Conservation (phyloP, 2,329 filamentous ascomycete genomes). For the Berkeleyomyces rouxiae region DNA sequence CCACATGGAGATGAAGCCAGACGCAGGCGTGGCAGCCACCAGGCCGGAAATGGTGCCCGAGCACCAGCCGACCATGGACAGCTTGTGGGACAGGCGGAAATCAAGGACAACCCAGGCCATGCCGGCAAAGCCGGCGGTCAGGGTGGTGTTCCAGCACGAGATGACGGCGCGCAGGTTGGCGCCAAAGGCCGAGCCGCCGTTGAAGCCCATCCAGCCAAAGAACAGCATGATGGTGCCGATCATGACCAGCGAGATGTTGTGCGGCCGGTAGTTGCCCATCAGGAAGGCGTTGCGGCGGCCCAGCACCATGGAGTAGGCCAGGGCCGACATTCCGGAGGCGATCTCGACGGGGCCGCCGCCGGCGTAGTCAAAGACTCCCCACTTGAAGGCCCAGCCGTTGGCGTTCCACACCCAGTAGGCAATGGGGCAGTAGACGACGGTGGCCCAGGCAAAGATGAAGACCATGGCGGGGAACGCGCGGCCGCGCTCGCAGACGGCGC, state of each 20-base stretch:
- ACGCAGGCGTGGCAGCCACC: slow-evolving; percentile 52
- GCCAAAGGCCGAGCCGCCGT: slow-evolving; percentile 87
- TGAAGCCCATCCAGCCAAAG: slow-evolving; percentile 99
- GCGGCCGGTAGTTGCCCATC: slow-evolving; percentile 99
- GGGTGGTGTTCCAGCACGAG: slow-evolving; percentile 95
- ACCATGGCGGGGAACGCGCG: slow-evolving; percentile 87
- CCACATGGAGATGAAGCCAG: slow-evolving; percentile 52
- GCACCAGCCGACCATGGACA: slow-evolving; percentile 66
- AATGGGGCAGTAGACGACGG: slow-evolving; percentile 89
- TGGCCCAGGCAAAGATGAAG: slow-evolving; percentile 92
- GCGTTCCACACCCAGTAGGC: slow-evolving; percentile 94
- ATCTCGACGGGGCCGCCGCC: slow-evolving; percentile 97
- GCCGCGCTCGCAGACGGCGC: slow-evolving; percentile 84
- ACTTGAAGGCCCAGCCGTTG: slow-evolving; percentile 83
- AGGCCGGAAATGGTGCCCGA: slow-evolving; percentile 55
- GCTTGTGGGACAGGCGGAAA: slow-evolving; percentile 85
- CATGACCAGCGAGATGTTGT: slow-evolving; percentile 95
- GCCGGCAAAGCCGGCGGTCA: slow-evolving; percentile 80
- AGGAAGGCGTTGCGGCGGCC: slow-evolving; percentile 95
- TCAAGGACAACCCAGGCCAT: slow-evolving; percentile 93
- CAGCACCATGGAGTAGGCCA: slow-evolving; percentile 91
- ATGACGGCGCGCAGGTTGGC: slow-evolving; percentile 87
- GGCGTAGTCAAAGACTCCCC: slow-evolving; percentile 89
- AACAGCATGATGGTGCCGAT: slow-evolving; percentile 90
- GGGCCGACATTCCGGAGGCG: slow-evolving; percentile 75